Evolutionary conservation across 2,329 filamentous ascomycete species (phyloP), one percentile per base, ranked within the genome.

Genomic region (Pseudohalonectria lignicola): DNA sequence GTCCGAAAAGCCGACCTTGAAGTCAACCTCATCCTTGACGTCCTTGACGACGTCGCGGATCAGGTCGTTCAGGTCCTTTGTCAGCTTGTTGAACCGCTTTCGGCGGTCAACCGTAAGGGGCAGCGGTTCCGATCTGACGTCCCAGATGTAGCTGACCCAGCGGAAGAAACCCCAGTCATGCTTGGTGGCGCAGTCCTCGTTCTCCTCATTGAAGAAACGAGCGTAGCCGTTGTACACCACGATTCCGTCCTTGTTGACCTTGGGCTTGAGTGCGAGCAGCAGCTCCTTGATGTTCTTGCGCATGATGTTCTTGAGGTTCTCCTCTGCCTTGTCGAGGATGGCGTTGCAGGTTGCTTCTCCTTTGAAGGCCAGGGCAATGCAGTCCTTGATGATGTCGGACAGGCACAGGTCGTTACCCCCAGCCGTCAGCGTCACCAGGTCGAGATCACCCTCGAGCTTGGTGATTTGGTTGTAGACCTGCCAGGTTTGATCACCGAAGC

Each of bases 71-170:
- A 55, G 48, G 5, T 43, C 32, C 4, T 20, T 26, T 7, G 51
- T 48, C 10, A 59, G 41, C 4, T 37, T 40, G 43, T 56, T 57
- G 46, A 57, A 55, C 20, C 21, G 44, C 23, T 48, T 44, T 10
- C 53, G 54, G n/a, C 53, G 53, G 57, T 79, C 29, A 84, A 85
- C 23, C 71, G 85, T 32, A 86, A 85, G 45, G 82, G 83, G 0
- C 69, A 36, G 34, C n/a, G n/a, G n/a, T n/a, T n/a, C n/a, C n/a
- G n/a, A n/a, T n/a, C n/a, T n/a, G n/a, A n/a, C n/a, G n/a, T 21
- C 28, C n/a, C 26, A 17, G 35, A 37, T 21, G n/a, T n/a, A n/a
- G n/a, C n/a, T n/a, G n/a, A n/a, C n/a, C n/a, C n/a, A n/a, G n/a
- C n/a, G n/a, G n/a, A n/a, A n/a, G n/a, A n/a, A n/a, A 12, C 26